These are phyloP conservation scores for Candida argentea DNA, from an alignment of 805 yeast genomes.

Conservation along the genomic window DNA sequence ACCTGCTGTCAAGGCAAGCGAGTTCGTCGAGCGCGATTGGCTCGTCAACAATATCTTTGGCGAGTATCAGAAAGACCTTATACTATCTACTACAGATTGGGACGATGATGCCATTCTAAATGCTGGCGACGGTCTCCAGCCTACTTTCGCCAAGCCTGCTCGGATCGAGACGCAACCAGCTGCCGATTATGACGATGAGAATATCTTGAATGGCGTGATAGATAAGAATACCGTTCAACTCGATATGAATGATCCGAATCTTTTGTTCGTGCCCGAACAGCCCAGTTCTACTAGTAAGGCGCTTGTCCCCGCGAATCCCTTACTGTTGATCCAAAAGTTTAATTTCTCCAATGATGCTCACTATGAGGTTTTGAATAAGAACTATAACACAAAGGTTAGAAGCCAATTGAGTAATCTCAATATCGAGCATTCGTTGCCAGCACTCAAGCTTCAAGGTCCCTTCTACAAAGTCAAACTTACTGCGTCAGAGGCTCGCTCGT, in stretches of 20 bases:
- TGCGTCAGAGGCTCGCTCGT: slow-evolving; percentile 58
- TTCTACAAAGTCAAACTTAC: slow-evolving; percentile 72
- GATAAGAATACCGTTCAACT: slow-evolving; percentile 36
- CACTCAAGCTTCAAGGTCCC: slow-evolving; percentile 79
- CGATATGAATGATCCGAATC: slow-evolving; percentile 76
- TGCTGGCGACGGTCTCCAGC: slow-evolving; percentile 23
- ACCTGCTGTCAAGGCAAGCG: slow-evolving; percentile 14
- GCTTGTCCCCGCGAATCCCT: slow-evolving; percentile 43
- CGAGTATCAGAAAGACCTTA: slow-evolving; percentile 41
- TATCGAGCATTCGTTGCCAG: slow-evolving; percentile 89
- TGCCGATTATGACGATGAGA: slow-evolving; percentile 43
- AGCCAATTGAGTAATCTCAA: slow-evolving; percentile 84
- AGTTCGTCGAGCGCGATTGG: slow-evolving; percentile 23
- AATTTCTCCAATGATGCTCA: slow-evolving; percentile 83
- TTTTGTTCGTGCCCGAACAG: slow-evolving; percentile 51
- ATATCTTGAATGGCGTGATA: slow-evolving; percentile 62
- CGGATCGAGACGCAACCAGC: slow-evolving; percentile 6
- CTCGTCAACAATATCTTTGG: slow-evolving; percentile 28
- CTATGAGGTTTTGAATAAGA: slow-evolving; percentile 72
- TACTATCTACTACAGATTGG: slow-evolving; percentile 72
- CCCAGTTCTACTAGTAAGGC: slow-evolving; percentile 19
- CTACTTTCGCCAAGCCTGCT: slow-evolving; percentile 8
- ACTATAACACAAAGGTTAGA: slow-evolving; percentile 85
- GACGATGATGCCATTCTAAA: slow-evolving; percentile 54
- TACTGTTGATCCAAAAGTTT: slow-evolving; percentile 48